A percentile compares a stretch with the other conserved stretches of the same genome.
These are phyloP conservation scores for Candida coquimbonensis DNA, from an alignment of 805 yeast species.

Conservation along the genomic window DNA sequence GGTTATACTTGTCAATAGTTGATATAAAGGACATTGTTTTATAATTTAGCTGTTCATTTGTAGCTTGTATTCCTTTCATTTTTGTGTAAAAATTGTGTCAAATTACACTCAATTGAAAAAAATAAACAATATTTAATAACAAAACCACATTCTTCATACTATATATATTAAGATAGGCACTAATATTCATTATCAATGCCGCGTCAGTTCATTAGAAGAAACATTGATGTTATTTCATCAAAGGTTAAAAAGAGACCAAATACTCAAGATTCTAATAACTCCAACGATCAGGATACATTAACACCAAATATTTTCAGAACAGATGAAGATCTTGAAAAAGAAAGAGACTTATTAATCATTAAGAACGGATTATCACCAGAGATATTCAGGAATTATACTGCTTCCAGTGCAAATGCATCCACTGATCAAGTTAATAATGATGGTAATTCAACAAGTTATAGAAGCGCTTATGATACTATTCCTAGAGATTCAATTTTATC, in stretches of 20 bases:
- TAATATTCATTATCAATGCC: slow-evolving; percentile 7
- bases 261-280: not conserved
- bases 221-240: slow-evolving; percentile 16
- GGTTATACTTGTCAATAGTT: slow-evolving; percentile 40
- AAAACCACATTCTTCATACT: not conserved
- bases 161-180: not conserved
- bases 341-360: not conserved
- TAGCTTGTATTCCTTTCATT: no score
- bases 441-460: slow-evolving; percentile 2
- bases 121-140: not conserved
- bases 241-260: not conserved
- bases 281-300: not conserved
- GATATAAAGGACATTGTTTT: not conserved
- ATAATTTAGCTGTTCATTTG: no score
- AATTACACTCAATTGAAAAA: not conserved
- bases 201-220: slow-evolving; percentile 14
- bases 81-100: not conserved
- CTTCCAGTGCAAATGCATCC: not conserved
- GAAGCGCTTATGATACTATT: slow-evolving; percentile 8
- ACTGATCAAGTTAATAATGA: not conserved
- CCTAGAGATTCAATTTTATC: not conserved
- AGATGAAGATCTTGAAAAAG: not conserved
- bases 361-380: not conserved
- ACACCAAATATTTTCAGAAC: not conserved
- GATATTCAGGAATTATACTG: not conserved